phyloP scores from a whole-genome alignment of 495 filamentous ascomycete genomes.

The Aspergillus campestris region DNA sequence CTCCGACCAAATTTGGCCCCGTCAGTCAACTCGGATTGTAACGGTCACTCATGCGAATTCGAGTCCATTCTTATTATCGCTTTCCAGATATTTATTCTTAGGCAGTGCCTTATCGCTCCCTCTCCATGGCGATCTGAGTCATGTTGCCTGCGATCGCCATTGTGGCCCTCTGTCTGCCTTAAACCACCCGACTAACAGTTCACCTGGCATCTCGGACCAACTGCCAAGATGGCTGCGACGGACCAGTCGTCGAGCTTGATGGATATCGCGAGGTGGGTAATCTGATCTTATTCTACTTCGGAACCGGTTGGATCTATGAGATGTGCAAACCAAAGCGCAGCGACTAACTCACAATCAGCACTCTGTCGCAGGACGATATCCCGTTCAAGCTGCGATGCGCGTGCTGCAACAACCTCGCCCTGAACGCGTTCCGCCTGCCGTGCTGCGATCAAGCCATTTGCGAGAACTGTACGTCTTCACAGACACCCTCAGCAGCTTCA shows the following conservation, averaged over 20 bases:
- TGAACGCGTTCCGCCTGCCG: conserved; percentile 82
- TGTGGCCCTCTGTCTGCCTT: background rate
- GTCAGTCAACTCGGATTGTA: background rate
- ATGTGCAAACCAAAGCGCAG: no score
- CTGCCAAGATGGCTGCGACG: conserved; percentile 27
- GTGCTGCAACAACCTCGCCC: conserved; percentile 81
- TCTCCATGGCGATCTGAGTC: conserved; percentile 12
- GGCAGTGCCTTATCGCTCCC: background rate
- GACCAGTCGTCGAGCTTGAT: conserved; percentile 37
- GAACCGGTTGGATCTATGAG: no score
- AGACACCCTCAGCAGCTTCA: background rate
- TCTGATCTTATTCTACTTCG: background rate
- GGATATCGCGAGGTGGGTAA: conserved; percentile 37
- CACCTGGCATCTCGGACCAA: conserved; percentile 1
- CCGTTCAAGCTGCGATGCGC: conserved; percentile 93
- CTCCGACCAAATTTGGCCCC: conserved; percentile 8
- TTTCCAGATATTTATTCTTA: background rate
- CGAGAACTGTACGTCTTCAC: conserved; percentile 61
- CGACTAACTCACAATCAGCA: conserved; percentile 35
- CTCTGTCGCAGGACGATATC: conserved; percentile 74
- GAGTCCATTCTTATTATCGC: background rate
- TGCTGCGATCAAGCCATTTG: conserved; percentile 97
- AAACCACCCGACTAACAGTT: background rate
- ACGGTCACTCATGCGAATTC: no score
- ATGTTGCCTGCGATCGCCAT: conserved; percentile 12